These are phyloP conservation scores for Isochrysis galbana DNA, from an alignment of 78 protist genomes.

Conservation along the genomic window DNA sequence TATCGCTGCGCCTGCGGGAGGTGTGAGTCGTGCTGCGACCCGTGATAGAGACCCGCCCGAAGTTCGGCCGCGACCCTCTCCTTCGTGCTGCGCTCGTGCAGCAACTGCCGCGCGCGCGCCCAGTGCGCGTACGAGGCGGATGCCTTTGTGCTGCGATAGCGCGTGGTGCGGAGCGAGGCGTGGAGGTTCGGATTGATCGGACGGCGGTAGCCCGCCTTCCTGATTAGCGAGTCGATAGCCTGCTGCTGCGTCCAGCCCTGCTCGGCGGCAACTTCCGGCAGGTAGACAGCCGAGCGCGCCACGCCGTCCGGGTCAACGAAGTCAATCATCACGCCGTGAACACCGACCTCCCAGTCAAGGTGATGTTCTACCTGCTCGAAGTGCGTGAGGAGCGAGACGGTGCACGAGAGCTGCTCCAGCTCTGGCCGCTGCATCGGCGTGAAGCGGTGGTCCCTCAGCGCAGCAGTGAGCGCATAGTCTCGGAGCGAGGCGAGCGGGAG, in stretches of 20 bases:
- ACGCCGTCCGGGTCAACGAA: constrained; percentile 27
- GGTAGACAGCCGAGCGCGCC: constrained; percentile 39
- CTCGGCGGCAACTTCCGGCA: constrained; percentile 69
- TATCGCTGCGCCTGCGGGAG: too few species aligned
- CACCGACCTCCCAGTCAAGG: constrained; percentile 70
- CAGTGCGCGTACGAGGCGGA: constrained; percentile 33
- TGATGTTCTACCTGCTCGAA: constrained; percentile 55
- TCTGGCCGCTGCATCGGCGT: constrained; percentile 45
- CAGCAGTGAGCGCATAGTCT: constrained; percentile 56
- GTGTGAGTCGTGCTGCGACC: too few species aligned
- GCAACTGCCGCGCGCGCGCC: too few species aligned
- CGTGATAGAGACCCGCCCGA: too few species aligned
- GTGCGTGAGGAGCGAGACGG: constrained; percentile 47
- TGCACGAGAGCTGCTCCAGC: constrained; percentile 36
- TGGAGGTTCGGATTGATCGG: constrained; percentile 15
- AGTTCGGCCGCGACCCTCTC: too few species aligned
- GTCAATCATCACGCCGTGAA: constrained; percentile 66
- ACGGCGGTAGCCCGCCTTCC: constrained; percentile 65
- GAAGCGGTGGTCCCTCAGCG: constrained; percentile 59
- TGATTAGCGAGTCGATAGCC: constrained; percentile 50
- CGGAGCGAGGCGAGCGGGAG: constrained; percentile 40
- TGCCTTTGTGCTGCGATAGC: constrained; percentile 58
- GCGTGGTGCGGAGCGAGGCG: constrained; percentile 39
- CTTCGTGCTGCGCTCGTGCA: too few species aligned
- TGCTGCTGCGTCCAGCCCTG: constrained; percentile 64